Evolutionary conservation across 2,329 filamentous ascomycete species (phyloP).

Genomic region (Claviceps africana): DNA sequence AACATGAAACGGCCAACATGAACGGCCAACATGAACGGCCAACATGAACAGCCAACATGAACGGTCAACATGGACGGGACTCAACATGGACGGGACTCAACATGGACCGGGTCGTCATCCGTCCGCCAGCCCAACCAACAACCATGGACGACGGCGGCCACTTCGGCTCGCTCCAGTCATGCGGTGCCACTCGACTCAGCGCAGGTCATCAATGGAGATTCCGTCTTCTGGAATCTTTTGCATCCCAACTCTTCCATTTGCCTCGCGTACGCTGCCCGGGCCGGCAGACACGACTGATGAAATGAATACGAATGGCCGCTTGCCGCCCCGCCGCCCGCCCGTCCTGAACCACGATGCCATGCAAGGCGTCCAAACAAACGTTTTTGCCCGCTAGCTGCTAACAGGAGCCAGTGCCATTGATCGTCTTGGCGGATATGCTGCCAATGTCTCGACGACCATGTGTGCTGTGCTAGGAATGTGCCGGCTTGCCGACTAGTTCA

Average conservation of each 20-base stretch:
- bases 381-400: neutral
- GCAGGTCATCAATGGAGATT: neutral
- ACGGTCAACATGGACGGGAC: too few species aligned
- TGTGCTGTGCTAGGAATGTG: constrained; percentile 1
- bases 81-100: too few species aligned
- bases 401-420: neutral
- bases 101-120: too few species aligned
- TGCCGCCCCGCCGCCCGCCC: too few species aligned
- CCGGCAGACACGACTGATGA: too few species aligned
- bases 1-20: too few species aligned
- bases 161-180: neutral
- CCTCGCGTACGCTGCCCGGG: neutral
- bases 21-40: too few species aligned
- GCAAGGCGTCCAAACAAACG: neutral
- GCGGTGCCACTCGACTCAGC: neutral
- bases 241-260: neutral
- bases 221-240: neutral
- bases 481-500: neutral
- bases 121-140: neutral
- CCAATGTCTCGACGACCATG: constrained; percentile 5
- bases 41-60: too few species aligned
- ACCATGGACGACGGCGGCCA: neutral
- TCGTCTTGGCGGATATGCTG: constrained; percentile 1
- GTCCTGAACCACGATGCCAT: neutral
- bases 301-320: neutral